phyloP scores from a whole-genome alignment of 352 stramenopile genomes.

The Globisporangium rhizosaccharum region DNA sequence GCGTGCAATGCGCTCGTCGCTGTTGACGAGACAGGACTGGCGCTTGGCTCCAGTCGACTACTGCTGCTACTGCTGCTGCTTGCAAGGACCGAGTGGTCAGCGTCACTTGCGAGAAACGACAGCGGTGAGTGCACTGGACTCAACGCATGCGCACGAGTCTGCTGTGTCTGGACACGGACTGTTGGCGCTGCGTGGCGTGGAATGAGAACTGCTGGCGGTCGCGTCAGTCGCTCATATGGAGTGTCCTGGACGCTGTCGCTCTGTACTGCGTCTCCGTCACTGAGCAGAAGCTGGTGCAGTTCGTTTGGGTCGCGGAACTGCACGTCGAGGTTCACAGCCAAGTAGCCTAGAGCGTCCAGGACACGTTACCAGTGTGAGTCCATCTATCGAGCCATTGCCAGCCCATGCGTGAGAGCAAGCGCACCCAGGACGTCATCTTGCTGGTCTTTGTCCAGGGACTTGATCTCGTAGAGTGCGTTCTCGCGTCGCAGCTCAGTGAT shows the following conservation, averaged over 20 bases:
- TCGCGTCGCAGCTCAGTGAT: slow-evolving; percentile 13
- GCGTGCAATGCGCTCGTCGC: neutral
- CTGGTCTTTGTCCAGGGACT: slow-evolving; percentile 4
- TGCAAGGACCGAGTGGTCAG: too few relatives aligned
- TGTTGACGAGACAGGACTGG: too few relatives aligned
- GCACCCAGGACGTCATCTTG: slow-evolving; percentile 13
- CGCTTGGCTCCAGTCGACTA: too few relatives aligned
- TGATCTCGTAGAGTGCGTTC: slow-evolving; percentile 38
- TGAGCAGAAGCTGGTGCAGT: neutral
- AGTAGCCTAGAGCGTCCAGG: slow-evolving; percentile 15
- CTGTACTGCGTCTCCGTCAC: neutral
- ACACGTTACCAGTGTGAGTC: neutral
- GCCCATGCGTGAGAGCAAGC: neutral
- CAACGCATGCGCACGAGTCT: too few relatives aligned
- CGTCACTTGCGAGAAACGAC: too few relatives aligned
- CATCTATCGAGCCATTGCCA: too few relatives aligned
- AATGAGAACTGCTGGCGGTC: slow-evolving; percentile 2
- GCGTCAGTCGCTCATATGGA: neutral
- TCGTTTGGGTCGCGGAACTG: neutral
- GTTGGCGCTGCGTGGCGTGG: slow-evolving; percentile 1
- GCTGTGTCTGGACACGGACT: slow-evolving; percentile 2
- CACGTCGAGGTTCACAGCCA: slow-evolving; percentile 22
- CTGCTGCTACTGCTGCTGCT: too few relatives aligned
- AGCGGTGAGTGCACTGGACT: too few relatives aligned
- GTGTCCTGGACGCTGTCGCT: neutral